Evolutionary conservation across 2,329 filamentous ascomycete genomes (phyloP).

Genomic region (Pseudovirgaria hyperparasitica): DNA sequence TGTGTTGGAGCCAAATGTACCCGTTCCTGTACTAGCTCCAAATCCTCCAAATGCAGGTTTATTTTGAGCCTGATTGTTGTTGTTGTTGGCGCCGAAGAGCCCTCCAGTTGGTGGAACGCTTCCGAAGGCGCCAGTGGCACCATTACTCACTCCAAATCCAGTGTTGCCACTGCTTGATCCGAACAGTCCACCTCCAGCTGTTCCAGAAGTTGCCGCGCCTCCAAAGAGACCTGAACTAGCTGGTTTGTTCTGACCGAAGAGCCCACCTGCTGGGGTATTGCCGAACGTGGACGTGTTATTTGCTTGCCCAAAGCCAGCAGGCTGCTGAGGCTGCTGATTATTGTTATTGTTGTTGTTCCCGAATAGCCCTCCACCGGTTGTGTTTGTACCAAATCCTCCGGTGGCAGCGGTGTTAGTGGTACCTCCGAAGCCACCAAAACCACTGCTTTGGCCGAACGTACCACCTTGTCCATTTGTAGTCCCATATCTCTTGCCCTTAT

Average conservation of each 20-base stretch:
- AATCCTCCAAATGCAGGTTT: slow-evolving; percentile 11
- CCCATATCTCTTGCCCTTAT: slow-evolving; percentile 70
- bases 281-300: slow-evolving; percentile 18
- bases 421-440: slow-evolving; percentile 37
- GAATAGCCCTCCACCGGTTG: slow-evolving; percentile 31
- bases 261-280: slow-evolving; percentile 10
- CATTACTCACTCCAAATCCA: slow-evolving; percentile 11
- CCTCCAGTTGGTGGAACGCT: slow-evolving; percentile 20
- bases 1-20: too few species aligned
- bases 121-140: slow-evolving; percentile 20
- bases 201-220: slow-evolving; percentile 14
- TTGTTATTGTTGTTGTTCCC: slow-evolving; percentile 24
- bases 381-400: slow-evolving; percentile 36
- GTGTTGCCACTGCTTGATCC: slow-evolving; percentile 10
- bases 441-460: slow-evolving; percentile 60
- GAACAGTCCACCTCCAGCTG: slow-evolving; percentile 15
- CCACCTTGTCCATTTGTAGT: slow-evolving; percentile 70
- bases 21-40: slow-evolving; percentile 4
- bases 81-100: slow-evolving; percentile 26
- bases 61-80: slow-evolving; percentile 8
- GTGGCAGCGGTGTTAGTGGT: slow-evolving; percentile 24
- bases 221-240: slow-evolving; percentile 13
- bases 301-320: slow-evolving; percentile 5
- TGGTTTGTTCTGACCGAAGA: slow-evolving; percentile 18
- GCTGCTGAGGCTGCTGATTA: too few species aligned